A percentile compares a stretch with the other conserved stretches of the same genome.
These are phyloP conservation scores for Nemania sp. DNA, from an alignment of 2,329 filamentous ascomycete genomes.

Conservation along the genomic window DNA sequence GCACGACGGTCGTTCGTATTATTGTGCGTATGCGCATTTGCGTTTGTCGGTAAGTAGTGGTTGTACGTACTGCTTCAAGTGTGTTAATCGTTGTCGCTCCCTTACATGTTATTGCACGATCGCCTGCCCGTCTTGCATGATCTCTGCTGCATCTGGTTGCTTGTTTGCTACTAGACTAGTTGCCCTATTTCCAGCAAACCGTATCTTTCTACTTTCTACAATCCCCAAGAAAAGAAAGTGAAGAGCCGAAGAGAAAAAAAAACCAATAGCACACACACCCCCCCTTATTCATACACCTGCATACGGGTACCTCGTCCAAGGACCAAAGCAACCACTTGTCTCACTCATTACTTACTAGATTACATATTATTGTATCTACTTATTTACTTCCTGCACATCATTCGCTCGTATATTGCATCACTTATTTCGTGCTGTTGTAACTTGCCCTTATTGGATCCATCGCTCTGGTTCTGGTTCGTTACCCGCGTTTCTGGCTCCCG, in stretches of 20 bases:
- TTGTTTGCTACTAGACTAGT: slow-evolving; percentile 2
- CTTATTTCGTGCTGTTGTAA: slow-evolving; percentile 37
- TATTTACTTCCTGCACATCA: slow-evolving; percentile 24
- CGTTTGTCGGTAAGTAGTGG: slow-evolving; percentile 6
- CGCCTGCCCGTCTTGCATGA: neutral
- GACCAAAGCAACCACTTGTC: slow-evolving; percentile 32
- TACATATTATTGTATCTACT: slow-evolving; percentile 27
- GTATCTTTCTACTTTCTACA: too few relatives aligned
- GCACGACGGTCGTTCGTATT: slow-evolving; percentile 22
- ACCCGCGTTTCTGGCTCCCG: slow-evolving; percentile 29
- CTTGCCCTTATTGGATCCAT: slow-evolving; percentile 30
- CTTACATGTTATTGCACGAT: neutral
- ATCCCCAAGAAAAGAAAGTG: too few relatives aligned
- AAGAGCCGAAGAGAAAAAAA: too few relatives aligned
- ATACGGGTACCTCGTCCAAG: slow-evolving; percentile 28
- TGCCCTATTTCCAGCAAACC: slow-evolving; percentile 1
- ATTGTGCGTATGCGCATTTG: slow-evolving; percentile 10
- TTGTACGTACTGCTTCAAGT: slow-evolving; percentile 10
- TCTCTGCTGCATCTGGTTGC: slow-evolving; percentile 1
- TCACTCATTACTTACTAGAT: slow-evolving; percentile 26
- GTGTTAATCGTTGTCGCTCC: neutral
- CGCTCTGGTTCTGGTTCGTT: slow-evolving; percentile 22
- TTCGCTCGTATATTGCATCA: slow-evolving; percentile 35
- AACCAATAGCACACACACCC: neutral
- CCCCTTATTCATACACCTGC: slow-evolving; percentile 21